phyloP scores from a whole-genome alignment of 371 early-diverging fungal genomes.

The Nematocida ausubeli region DNA sequence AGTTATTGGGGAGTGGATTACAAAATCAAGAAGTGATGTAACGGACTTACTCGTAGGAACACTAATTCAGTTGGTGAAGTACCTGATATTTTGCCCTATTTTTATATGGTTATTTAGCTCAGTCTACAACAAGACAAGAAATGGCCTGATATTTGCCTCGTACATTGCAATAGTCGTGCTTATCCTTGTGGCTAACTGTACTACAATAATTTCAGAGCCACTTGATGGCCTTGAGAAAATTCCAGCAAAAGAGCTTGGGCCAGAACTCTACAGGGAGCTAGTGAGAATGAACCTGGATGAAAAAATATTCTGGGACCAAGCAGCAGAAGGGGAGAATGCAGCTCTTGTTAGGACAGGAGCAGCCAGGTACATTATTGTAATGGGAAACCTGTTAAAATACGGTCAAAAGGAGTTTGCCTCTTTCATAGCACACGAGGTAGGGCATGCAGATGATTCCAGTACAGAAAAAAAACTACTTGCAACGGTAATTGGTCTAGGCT shows the following conservation, averaged over 20 bases:
- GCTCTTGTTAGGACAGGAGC: conserved; percentile 50
- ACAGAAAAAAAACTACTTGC: conserved; percentile 65
- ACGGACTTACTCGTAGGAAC: not conserved
- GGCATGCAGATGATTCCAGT: conserved; percentile 66
- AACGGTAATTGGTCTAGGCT: conserved; percentile 49
- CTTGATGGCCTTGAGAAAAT: conserved; percentile 18
- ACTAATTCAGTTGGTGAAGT: conserved; percentile 7
- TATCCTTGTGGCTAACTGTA: conserved; percentile 43
- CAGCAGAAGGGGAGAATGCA: conserved; percentile 19
- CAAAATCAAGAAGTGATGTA: not conserved
- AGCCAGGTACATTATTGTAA: conserved; percentile 19
- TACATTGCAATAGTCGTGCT: conserved; percentile 27
- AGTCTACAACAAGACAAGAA: conserved; percentile 39
- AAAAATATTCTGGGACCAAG: conserved; percentile 48
- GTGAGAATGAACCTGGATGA: conserved; percentile 19
- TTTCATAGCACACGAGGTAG: conserved; percentile 68
- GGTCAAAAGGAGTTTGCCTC: conserved; percentile 59
- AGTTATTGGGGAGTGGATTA: conserved; percentile 13
- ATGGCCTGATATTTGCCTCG: conserved; percentile 34
- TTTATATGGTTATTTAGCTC: conserved; percentile 50
- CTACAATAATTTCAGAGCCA: conserved; percentile 22
- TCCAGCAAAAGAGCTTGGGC: conserved; percentile 2
- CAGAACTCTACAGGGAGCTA: conserved; percentile 13
- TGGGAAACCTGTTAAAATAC: conserved; percentile 62
- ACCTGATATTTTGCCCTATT: conserved; percentile 24